Conservation (phyloP, 768 basidiomycete species). For the Amanita jacksonii region DNA sequence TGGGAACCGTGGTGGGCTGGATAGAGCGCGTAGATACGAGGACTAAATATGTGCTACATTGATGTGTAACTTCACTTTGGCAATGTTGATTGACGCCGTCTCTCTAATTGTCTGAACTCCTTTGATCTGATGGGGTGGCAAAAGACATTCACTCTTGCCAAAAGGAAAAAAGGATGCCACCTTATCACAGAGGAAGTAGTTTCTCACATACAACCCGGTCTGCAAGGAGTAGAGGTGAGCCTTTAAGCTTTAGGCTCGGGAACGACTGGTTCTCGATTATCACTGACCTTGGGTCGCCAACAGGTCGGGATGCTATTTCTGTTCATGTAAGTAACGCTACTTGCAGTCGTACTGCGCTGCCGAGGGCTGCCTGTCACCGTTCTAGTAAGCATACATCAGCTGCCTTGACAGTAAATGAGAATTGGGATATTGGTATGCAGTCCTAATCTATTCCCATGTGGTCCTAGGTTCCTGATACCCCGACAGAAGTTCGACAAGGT, state of each 20-base stretch:
- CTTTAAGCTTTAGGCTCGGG: no score
- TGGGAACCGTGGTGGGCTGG: constrained; percentile 80
- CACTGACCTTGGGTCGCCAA: neutral
- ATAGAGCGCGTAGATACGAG: constrained; percentile 37
- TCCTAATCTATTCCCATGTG: no score
- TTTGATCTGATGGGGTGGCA: constrained; percentile 99
- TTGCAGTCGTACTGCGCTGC: no score
- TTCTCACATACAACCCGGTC: constrained; percentile 54
- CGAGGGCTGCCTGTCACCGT: neutral
- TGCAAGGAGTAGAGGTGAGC: constrained; percentile 54
- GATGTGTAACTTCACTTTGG: neutral
- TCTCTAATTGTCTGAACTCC: no score
- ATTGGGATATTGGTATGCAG: constrained; percentile 73
- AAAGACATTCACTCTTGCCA: constrained; percentile 63
- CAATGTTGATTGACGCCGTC: neutral
- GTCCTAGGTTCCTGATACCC: no score
- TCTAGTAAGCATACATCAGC: constrained; percentile 59
- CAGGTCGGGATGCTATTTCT: constrained; percentile 85
- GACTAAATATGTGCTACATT: constrained; percentile 3
- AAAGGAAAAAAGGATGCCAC: constrained; percentile 59
- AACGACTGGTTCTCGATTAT: no score
- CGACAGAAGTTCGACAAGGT: constrained; percentile 37
- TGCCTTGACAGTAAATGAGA: constrained; percentile 81
- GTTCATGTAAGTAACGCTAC: constrained; percentile 61
- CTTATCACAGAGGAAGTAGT: constrained; percentile 75